phyloP scores from a whole-genome alignment of 139 green algal genomes.

The Haematococcus sp. region DNA sequence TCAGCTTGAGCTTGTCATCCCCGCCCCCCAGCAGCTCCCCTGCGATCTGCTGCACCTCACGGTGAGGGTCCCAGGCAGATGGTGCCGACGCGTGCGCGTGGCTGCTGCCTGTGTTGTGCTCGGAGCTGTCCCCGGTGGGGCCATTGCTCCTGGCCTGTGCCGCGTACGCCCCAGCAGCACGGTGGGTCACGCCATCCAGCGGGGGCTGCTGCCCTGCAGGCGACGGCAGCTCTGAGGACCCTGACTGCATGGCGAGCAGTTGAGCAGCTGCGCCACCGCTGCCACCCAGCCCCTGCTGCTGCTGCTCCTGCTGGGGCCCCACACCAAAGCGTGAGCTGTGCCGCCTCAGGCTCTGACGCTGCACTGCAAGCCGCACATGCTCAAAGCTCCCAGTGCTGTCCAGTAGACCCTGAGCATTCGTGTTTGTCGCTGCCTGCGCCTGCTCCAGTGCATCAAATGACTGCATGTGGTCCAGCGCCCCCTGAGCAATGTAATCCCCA shows the following conservation, averaged over 20 bases:
- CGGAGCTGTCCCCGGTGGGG: neutral
- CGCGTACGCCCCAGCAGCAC: neutral
- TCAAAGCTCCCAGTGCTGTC: neutral
- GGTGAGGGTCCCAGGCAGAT: neutral
- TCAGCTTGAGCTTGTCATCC: neutral
- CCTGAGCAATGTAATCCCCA: no score
- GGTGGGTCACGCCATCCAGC: neutral
- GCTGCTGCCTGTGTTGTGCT: neutral
- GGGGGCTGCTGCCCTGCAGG: neutral
- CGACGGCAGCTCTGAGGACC: neutral
- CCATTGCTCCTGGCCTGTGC: neutral
- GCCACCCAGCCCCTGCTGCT: neutral
- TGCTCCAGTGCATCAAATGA: no score
- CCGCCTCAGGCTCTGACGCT: no score
- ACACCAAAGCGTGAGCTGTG: no score
- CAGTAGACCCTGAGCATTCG: neutral
- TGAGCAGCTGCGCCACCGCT: neutral
- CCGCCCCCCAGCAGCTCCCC: neutral
- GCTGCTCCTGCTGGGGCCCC: constrained; percentile 3
- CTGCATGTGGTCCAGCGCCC: no score
- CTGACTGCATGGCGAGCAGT: neutral
- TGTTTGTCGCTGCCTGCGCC: no score
- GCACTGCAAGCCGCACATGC: no score
- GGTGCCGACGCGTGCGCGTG: neutral
- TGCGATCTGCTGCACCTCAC: neutral